Base-by-base conservation (phyloP, 2,329 filamentous ascomycete species). In the Cladophialophora immunda region DNA sequence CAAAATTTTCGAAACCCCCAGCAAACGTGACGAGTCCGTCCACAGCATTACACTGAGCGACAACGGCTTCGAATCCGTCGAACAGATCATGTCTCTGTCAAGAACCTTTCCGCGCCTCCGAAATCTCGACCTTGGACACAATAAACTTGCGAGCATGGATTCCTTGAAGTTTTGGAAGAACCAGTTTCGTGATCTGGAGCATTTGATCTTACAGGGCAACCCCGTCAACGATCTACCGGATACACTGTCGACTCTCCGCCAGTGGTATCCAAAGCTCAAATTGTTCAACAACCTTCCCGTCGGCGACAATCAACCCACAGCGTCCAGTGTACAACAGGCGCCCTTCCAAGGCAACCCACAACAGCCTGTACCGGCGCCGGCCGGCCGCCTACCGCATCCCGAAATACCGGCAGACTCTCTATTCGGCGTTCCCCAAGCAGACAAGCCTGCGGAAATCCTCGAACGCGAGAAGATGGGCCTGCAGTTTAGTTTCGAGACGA, bases 81-180 rank as follows among this genome's bases (percentile, higher is more conserved):
- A 82, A 22, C 86, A 90, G 61, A 90, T 98, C 58, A 92, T 90
- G 59, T 85, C 88, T 0, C 84, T 98, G 1, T 89, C 92, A 9
- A 86, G 88, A 60, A 93, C 92, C 0, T 92, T 98, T 62, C 93
- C 94, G 0, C 90, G 94, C 68, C 83, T 98, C 67, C 90, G 92
- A 76, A 94, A 97, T 71, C 87, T 99, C 13, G 94, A 97, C 72
- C 86, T 98, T 29, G 95, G 92, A 62, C 87, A 90, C 75, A 98
- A 98, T 79, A 87, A 89, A 47, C 87, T 99, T 73, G 83, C 85
- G 66, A 87, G 86, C 59, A 79, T 93, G 58, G 86, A 88, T 64
- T 86, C 87, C 9, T 79, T 99, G 55, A 86, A 89, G 60, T 86
- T 84, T 34, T 97, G 93, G 93, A 90, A 90, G 67, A 87, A 89